These are phyloP conservation scores for Yamadazyma spencermartinsiae DNA, from an alignment of 1,139 yeast species.

Conservation along the genomic window DNA sequence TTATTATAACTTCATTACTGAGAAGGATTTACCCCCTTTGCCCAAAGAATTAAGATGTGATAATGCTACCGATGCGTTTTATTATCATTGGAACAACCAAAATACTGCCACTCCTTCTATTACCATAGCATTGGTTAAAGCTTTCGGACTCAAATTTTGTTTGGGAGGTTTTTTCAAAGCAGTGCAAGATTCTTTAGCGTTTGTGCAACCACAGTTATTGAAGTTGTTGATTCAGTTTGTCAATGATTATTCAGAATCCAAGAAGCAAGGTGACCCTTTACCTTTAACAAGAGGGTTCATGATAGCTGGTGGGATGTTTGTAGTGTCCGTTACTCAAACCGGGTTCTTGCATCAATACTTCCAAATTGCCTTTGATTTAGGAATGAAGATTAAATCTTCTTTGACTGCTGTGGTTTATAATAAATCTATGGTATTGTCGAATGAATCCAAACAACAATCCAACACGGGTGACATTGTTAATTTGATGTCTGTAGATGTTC, in stretches of 20 bases:
- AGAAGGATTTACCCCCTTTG: conserved; percentile 76
- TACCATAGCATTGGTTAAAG: conserved; percentile 55
- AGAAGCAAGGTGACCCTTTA: conserved; percentile 33
- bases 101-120: conserved; percentile 59
- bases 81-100: conserved; percentile 59
- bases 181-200: conserved; percentile 77
- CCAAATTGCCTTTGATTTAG: conserved; percentile 82
- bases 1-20: conserved; percentile 68
- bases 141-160: conserved; percentile 72
- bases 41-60: conserved; percentile 65
- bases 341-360: conserved; percentile 89
- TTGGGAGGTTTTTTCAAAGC: conserved; percentile 79
- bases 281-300: conserved; percentile 81
- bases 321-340: conserved; percentile 81
- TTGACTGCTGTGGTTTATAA: conserved; percentile 77
- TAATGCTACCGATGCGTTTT: conserved; percentile 50
- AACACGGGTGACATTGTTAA: conserved; percentile 98
- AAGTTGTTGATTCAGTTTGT: conserved; percentile 78
- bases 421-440: conserved; percentile 77
- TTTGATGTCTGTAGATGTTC: conserved; percentile 95
- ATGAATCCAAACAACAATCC: conserved; percentile 76
- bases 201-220: conserved; percentile 85
- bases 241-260: conserved; percentile 61
- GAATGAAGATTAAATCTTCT: conserved; percentile 85
- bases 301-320: conserved; percentile 83